These are phyloP conservation scores for Phylloporus sp. DNA, from an alignment of 768 basidiomycete genomes.

Conservation along the genomic window DNA sequence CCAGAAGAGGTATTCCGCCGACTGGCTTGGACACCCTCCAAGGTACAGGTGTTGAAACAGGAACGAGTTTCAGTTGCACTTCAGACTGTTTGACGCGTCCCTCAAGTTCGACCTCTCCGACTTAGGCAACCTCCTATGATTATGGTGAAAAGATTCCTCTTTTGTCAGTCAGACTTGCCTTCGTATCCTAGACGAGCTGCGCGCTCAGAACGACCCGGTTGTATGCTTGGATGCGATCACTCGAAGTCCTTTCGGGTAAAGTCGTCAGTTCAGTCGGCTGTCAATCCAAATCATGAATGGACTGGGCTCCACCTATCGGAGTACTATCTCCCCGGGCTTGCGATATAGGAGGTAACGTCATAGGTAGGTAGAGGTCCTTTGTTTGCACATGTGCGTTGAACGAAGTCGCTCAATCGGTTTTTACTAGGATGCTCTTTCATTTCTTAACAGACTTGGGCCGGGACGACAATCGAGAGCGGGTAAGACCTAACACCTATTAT, in stretches of 20 bases:
- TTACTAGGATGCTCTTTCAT: slow-evolving; percentile 47
- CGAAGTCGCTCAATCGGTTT: slow-evolving; percentile 34
- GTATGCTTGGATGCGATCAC: slow-evolving; percentile 36
- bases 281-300: slow-evolving; percentile 40
- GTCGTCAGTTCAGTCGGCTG: slow-evolving; percentile 34
- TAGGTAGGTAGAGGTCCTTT: slow-evolving; percentile 41
- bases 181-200: slow-evolving; percentile 43
- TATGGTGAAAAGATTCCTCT: no score
- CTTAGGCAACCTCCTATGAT: no score
- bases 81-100: no score
- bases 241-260: slow-evolving; percentile 36
- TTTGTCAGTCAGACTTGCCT: slow-evolving; percentile 18
- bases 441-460: no score
- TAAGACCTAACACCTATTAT: no score
- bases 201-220: slow-evolving; percentile 35
- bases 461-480: no score
- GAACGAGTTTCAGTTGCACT: no score
- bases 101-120: no score
- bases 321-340: slow-evolving; percentile 38
- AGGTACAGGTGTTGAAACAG: no score
- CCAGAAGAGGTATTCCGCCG: no score
- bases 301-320: slow-evolving; percentile 31
- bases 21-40: no score
- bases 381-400: slow-evolving; percentile 29
- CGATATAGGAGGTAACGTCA: slow-evolving; percentile 38